These are phyloP conservation scores for Dactylellina parvicollis DNA, from an alignment of 2,329 filamentous ascomycete species.

Conservation along the genomic window DNA sequence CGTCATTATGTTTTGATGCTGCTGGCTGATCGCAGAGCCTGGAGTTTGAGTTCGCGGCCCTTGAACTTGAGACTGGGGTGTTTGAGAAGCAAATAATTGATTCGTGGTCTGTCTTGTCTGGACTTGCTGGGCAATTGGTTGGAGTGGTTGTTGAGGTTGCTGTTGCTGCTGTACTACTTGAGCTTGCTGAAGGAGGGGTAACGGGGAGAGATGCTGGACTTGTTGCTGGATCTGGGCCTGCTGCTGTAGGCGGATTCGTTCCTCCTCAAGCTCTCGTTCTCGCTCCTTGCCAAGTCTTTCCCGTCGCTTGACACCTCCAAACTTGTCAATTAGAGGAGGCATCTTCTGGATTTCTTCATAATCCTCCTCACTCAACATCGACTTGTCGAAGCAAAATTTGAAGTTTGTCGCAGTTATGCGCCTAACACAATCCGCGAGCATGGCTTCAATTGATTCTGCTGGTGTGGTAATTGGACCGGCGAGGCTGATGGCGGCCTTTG, in stretches of 20 bases:
- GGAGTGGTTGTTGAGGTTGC: slow-evolving; percentile 75
- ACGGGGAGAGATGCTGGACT: slow-evolving; percentile 54
- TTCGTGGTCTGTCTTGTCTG: slow-evolving; percentile 66
- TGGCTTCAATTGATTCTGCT: slow-evolving; percentile 17
- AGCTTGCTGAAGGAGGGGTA: slow-evolving; percentile 53
- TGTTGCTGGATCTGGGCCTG: slow-evolving; percentile 55
- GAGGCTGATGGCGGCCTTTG: slow-evolving; percentile 11
- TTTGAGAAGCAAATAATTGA: slow-evolving; percentile 68
- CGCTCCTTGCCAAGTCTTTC: slow-evolving; percentile 74
- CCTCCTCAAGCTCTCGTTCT: slow-evolving; percentile 62
- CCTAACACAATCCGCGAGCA: slow-evolving; percentile 45
- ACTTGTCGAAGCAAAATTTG: slow-evolving; percentile 50
- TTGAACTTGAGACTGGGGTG: slow-evolving; percentile 63
- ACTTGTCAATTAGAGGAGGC: slow-evolving; percentile 83
- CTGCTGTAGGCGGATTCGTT: slow-evolving; percentile 54
- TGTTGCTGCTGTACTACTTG: slow-evolving; percentile 72
- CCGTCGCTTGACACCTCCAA: slow-evolving; percentile 82
- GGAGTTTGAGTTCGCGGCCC: slow-evolving; percentile 64
- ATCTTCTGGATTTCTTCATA: slow-evolving; percentile 65
- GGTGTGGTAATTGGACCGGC: background rate
- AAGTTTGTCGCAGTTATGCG: slow-evolving; percentile 40
- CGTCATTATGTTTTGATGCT: slow-evolving; percentile 59
- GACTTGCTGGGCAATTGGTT: slow-evolving; percentile 62
- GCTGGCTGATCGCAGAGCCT: slow-evolving; percentile 51
- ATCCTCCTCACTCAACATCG: slow-evolving; percentile 56